Evolutionary conservation across 805 yeast species (phyloP).

Genomic region (Huiozyma naganishii): DNA sequence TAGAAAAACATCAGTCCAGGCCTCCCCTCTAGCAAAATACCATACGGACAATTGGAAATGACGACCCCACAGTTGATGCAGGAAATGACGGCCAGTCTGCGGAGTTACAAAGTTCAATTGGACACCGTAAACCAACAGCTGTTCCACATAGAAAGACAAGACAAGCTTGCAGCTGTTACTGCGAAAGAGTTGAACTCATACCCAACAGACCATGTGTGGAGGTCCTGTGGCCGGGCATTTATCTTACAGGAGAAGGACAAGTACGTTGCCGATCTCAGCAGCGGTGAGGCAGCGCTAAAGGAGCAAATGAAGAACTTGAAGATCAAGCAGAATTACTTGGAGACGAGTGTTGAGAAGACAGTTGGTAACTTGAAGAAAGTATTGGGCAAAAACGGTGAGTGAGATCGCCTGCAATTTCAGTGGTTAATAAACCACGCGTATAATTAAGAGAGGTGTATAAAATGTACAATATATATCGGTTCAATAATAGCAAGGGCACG

Average conservation of each 20-base stretch:
- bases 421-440: too few species aligned
- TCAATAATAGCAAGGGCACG: too few species aligned
- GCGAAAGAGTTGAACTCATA: slow-evolving; percentile 42
- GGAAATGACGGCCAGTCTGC: slow-evolving; percentile 21
- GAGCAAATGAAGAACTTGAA: slow-evolving; percentile 51
- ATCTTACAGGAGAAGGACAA: slow-evolving; percentile 30
- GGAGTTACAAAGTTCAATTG: slow-evolving; percentile 22
- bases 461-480: too few species aligned
- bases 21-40: too few species aligned
- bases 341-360: slow-evolving; percentile 69
- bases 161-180: slow-evolving; percentile 45
- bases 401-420: too few species aligned
- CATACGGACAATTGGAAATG: too few species aligned
- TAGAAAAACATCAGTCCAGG: too few species aligned
- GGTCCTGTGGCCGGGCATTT: slow-evolving; percentile 75
- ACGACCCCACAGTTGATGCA: slow-evolving; percentile 2
- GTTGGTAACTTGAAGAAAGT: slow-evolving; percentile 47
- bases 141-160: slow-evolving; percentile 22
- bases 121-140: slow-evolving; percentile 23
- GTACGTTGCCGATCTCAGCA: slow-evolving; percentile 39
- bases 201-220: slow-evolving; percentile 54
- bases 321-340: slow-evolving; percentile 62
- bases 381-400: slow-evolving; percentile 14
- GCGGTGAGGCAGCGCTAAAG: slow-evolving; percentile 42
- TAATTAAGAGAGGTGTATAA: too few species aligned